These are phyloP conservation scores for Agaricus bisporus DNA, from an alignment of 768 basidiomycete species.

Conservation along the genomic window DNA sequence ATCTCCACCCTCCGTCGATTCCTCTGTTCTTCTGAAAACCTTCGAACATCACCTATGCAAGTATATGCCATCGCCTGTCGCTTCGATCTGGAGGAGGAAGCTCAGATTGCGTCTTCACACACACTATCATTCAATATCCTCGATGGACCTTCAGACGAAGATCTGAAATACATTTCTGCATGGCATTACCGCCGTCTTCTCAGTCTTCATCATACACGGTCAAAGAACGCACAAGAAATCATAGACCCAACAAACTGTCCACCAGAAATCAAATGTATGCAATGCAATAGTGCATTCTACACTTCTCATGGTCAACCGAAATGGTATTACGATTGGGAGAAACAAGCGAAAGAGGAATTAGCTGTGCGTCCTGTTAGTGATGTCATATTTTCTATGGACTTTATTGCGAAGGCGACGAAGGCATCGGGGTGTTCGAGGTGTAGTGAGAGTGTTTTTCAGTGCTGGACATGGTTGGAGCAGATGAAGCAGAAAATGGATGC, in stretches of 20 bases:
- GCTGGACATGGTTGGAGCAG: conserved; percentile 46
- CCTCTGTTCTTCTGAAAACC: conserved; percentile 45
- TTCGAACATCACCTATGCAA: conserved; percentile 43
- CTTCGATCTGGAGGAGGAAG: conserved; percentile 59
- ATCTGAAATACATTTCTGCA: conserved; percentile 62
- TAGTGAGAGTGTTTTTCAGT: conserved; percentile 58
- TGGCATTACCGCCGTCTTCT: conserved; percentile 63
- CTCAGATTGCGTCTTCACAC: conserved; percentile 50
- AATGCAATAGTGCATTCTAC: conserved; percentile 50
- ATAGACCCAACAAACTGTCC: conserved; percentile 29
- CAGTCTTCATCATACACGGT: conserved; percentile 50
- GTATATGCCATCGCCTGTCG: conserved; percentile 70
- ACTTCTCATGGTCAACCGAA: conserved; percentile 45
- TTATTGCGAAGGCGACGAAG: conserved; percentile 46
- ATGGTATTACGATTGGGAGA: conserved; percentile 67
- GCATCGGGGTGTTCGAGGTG: conserved; percentile 56
- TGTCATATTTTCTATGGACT: conserved; percentile 54
- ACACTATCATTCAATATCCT: conserved; percentile 50
- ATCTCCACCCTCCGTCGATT: conserved; percentile 41
- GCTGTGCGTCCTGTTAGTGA: conserved; percentile 48
- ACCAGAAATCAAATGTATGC: conserved; percentile 55
- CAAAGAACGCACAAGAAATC: conserved; percentile 39
- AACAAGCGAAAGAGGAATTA: conserved; percentile 52
- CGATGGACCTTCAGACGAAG: conserved; percentile 52
- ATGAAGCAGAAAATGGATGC: conserved; percentile 56